Evolutionary conservation across 331 rosid genomes (phyloP).

Genomic region (Pyrus hybrid): DNA sequence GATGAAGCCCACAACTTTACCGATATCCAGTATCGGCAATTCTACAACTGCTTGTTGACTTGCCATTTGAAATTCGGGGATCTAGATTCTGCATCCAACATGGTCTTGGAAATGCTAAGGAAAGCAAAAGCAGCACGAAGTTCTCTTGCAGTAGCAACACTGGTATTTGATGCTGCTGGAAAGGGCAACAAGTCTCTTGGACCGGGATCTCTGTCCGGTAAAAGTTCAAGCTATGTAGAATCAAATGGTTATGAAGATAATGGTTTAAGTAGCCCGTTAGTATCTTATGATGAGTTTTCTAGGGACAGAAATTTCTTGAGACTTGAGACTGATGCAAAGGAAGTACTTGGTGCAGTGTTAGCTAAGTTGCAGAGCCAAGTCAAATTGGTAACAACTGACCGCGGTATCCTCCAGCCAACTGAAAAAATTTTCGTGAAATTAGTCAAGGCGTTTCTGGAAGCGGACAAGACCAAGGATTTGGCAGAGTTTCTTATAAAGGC

Average conservation of each 20-base stretch:
- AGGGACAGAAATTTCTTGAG: conserved; percentile 40
- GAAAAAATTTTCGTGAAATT: conserved; percentile 65
- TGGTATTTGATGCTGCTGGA: conserved; percentile 24
- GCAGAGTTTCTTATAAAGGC: conserved; percentile 67
- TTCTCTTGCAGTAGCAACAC: conserved; percentile 53
- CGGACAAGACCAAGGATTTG: conserved; percentile 67
- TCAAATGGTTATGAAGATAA: conserved; percentile 18
- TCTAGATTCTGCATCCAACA: conserved; percentile 62
- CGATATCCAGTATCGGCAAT: conserved; percentile 58
- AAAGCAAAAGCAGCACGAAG: conserved; percentile 64
- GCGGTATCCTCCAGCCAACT: conserved; percentile 75
- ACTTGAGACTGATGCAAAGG: conserved; percentile 56
- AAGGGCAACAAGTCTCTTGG: conserved; percentile 20
- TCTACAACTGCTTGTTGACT: conserved; percentile 59
- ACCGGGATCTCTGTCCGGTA: conserved; percentile 8
- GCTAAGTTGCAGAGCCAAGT: conserved; percentile 59
- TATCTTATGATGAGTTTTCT: conserved; percentile 50
- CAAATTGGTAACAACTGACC: conserved; percentile 50
- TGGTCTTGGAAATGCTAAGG: conserved; percentile 80
- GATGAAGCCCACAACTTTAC: conserved; percentile 67
- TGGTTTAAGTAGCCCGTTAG: conserved; percentile 2
- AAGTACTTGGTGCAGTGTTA: conserved; percentile 38
- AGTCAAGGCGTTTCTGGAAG: conserved; percentile 69
- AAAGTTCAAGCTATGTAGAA: conserved; percentile 14
- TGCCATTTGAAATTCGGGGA: conserved; percentile 88